Conservation (phyloP, 306 rosid genomes). For the Clitoria ternatea region DNA sequence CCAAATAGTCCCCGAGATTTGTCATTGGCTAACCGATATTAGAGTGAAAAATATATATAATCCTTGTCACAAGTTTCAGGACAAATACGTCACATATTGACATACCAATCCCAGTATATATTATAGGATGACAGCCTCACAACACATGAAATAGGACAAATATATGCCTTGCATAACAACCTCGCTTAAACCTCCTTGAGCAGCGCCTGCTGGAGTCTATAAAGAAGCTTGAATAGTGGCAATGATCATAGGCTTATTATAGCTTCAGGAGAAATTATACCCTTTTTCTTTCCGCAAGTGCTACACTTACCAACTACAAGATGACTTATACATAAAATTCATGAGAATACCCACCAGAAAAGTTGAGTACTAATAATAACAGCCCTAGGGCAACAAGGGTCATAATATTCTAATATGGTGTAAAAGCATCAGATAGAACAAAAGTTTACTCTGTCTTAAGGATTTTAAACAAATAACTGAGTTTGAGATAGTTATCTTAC, state of each 20-base stretch:
- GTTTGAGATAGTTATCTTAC: slow-evolving; percentile 48
- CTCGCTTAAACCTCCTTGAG: not conserved
- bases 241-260: not conserved
- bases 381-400: not conserved
- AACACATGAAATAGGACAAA: not conserved
- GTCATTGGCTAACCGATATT: not conserved
- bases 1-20: not conserved
- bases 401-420: not conserved
- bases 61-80: not conserved
- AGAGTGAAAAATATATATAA: not conserved
- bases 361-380: not conserved
- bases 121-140: not conserved
- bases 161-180: not conserved
- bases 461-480: slow-evolving; percentile 12
- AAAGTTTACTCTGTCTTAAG: not conserved
- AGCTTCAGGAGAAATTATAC: not conserved
- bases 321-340: not conserved
- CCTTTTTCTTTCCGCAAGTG: not conserved
- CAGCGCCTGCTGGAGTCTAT: not conserved
- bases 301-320: not conserved
- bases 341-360: not conserved
- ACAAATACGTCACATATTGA: not conserved
- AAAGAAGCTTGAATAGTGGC: not conserved
- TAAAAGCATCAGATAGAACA: not conserved
- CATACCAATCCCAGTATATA: not conserved